These are phyloP conservation scores for Orbilia blumenaviensis DNA, from an alignment of 2,329 filamentous ascomycete genomes.

Conservation along the genomic window DNA sequence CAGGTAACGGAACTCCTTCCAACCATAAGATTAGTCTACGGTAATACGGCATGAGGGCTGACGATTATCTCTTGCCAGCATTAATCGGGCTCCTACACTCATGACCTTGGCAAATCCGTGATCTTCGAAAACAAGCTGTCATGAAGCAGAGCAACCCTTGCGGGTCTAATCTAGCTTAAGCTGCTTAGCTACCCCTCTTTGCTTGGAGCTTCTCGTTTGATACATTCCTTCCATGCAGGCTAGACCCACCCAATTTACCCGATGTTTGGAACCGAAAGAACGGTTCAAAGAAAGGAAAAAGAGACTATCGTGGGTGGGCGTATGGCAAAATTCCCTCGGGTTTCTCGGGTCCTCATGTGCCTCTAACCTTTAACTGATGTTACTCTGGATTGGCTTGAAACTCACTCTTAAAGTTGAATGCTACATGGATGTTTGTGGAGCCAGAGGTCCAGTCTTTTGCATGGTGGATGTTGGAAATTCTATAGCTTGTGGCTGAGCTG, in stretches of 20 bases:
- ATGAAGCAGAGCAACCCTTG: slow-evolving; percentile 18
- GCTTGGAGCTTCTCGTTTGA: slow-evolving; percentile 46
- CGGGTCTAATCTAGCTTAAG: slow-evolving; percentile 25
- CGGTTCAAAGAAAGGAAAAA: too few relatives aligned
- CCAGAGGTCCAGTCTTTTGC: slow-evolving; percentile 3
- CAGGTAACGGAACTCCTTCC: slow-evolving; percentile 13
- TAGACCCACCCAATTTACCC: slow-evolving; percentile 47
- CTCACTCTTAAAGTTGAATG: neutral
- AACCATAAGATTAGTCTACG: neutral
- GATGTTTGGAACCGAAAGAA: slow-evolving; percentile 52
- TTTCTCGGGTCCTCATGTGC: slow-evolving; percentile 33
- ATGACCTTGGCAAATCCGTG: neutral
- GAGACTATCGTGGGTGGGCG: slow-evolving; percentile 13
- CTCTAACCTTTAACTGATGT: slow-evolving; percentile 31
- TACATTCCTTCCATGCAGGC: slow-evolving; percentile 25
- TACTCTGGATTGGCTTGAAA: slow-evolving; percentile 2
- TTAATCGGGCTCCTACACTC: neutral
- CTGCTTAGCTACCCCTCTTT: slow-evolving; percentile 17
- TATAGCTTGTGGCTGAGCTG: slow-evolving; percentile 19
- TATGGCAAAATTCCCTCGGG: slow-evolving; percentile 54
- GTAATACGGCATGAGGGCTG: slow-evolving; percentile 14
- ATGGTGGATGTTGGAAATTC: slow-evolving; percentile 16
- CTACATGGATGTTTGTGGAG: slow-evolving; percentile 3
- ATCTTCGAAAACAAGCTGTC: slow-evolving; percentile 9
- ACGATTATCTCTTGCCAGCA: slow-evolving; percentile 9